Evolutionary conservation across 192 early-diverging fungal species (phyloP), one percentile per base, ranked within the genome.

Genomic region (Coemansia sp.): DNA sequence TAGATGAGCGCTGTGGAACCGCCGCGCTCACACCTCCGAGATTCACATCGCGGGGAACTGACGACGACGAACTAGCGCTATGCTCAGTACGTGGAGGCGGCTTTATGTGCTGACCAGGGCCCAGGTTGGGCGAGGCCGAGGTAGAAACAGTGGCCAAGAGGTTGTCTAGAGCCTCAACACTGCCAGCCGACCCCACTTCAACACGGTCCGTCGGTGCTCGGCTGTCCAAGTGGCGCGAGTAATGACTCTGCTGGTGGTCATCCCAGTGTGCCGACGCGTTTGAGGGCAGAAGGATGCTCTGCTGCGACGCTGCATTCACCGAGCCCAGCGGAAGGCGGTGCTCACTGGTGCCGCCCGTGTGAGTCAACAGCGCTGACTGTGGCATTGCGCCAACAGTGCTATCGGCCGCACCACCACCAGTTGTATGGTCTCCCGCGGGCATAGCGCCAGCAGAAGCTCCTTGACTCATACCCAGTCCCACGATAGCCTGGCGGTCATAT

Each of bases 401-500:
- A 40, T 22, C 52, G 18, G 39, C 41, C 20, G 24, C 20, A 2
- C 24, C 29, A 33, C 41, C n/a, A n/a, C 22, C 55, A 20, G 16
- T n/a, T 9, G 29, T 43, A 27, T 33, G 31, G 40, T 70, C 69
- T 22, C 31, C 60, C 24, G 39, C 36, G 9, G 33, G 15, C 52
- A 31, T 27, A 29, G 41, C 40, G 15, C 53, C 53, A 16, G 13
- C 53, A 57, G 27, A 11, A 22, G 20, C 3, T 5, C 29, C 53
- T 1, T 20, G 53, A 4, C 24, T 49, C 12, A 18, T 55, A 29
- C 70, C 29, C 29, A 57, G 7, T 15, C 75, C 68, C 31, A 74
- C 71, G 49, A 82, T 77, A 0, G 80, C 80, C 39, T 68, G 68
- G 24, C 66, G 72, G 50, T 82, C 80, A 44, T 71, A 82, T 62